Percentiles rank a stretch among this genome's conserved stretches.
Conservation (phyloP, 1,284 basidiomycete genomes). For the Porphyrellus sp. region DNA sequence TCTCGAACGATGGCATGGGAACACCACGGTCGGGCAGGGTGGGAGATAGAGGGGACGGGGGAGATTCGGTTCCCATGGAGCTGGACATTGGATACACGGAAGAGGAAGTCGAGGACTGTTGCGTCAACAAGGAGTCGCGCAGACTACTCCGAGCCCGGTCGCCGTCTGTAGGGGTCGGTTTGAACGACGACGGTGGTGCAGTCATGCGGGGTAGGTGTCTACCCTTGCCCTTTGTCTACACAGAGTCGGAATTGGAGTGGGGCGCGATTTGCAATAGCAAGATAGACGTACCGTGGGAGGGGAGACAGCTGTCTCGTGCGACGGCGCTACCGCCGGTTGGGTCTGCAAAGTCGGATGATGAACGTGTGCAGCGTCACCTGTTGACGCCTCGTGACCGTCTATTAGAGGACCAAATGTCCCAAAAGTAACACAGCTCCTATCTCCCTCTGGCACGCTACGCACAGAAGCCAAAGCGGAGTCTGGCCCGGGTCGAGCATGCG, state of each 20-base stretch:
- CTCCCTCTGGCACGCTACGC: constrained; percentile 8
- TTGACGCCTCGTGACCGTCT: constrained; percentile 17
- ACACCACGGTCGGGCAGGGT: constrained; percentile 43
- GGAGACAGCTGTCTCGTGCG: constrained; percentile 13
- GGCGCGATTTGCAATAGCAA: constrained; percentile 9
- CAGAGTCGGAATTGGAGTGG: constrained; percentile 15
- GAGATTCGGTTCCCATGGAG: constrained; percentile 53
- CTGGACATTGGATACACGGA: constrained; percentile 73
- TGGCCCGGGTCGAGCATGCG: constrained; percentile 12
- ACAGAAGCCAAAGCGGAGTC: constrained; percentile 12
- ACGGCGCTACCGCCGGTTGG: constrained; percentile 11
- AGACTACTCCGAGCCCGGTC: constrained; percentile 34
- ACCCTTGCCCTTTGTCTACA: constrained; percentile 31
- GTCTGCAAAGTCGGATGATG: constrained; percentile 3
- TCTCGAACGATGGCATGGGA: constrained; percentile 47
- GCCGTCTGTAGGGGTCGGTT: constrained; percentile 25
- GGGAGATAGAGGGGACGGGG: constrained; percentile 55
- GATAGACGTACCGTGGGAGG: constrained; percentile 23
- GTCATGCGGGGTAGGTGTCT: constrained; percentile 30
- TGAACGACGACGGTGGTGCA: constrained; percentile 35
- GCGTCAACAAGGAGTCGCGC: constrained; percentile 51
- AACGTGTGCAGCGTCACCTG: background rate
- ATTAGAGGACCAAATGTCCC: constrained; percentile 26
- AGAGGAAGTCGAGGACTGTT: constrained; percentile 59
- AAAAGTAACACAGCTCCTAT: constrained; percentile 30